Evolutionary conservation across 1,139 yeast genomes (phyloP).

Genomic region (Geotrichum phurueaensis): DNA sequence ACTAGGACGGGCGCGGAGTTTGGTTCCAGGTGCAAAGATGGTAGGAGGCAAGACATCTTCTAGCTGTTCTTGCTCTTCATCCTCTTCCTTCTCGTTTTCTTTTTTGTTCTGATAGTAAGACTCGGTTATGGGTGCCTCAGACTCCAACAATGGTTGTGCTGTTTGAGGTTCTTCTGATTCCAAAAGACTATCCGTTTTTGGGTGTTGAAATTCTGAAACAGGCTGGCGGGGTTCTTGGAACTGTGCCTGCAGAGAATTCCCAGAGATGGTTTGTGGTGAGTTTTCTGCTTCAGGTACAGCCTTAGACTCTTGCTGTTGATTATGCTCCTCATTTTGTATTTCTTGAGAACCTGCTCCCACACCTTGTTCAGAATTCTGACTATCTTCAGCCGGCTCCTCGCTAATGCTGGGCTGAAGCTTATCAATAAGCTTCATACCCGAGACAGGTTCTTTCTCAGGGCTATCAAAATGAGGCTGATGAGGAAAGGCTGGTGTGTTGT

Average conservation of each 20-base stretch:
- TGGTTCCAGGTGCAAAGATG: slow-evolving; percentile 22
- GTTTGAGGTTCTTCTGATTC: background rate
- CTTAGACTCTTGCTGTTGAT: background rate
- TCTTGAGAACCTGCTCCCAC: background rate
- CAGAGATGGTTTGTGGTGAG: background rate
- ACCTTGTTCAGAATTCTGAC: background rate
- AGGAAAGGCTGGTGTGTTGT: background rate
- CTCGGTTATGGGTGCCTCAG: background rate
- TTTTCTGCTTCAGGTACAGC: background rate
- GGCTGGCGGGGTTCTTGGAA: background rate
- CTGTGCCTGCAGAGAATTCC: background rate
- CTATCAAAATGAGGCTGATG: background rate
- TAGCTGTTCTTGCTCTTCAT: background rate
- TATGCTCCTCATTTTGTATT: background rate
- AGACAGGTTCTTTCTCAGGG: background rate
- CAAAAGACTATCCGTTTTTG: background rate
- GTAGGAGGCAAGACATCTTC: slow-evolving; percentile 9
- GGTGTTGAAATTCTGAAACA: background rate
- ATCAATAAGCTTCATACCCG: background rate
- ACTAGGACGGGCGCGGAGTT: slow-evolving; percentile 33
- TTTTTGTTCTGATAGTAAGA: background rate
- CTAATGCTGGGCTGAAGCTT: background rate
- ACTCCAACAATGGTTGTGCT: background rate
- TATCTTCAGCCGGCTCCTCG: background rate
- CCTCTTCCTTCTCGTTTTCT: background rate